These are phyloP conservation scores for Candida corydali DNA, from an alignment of 805 yeast genomes.

Conservation along the genomic window DNA sequence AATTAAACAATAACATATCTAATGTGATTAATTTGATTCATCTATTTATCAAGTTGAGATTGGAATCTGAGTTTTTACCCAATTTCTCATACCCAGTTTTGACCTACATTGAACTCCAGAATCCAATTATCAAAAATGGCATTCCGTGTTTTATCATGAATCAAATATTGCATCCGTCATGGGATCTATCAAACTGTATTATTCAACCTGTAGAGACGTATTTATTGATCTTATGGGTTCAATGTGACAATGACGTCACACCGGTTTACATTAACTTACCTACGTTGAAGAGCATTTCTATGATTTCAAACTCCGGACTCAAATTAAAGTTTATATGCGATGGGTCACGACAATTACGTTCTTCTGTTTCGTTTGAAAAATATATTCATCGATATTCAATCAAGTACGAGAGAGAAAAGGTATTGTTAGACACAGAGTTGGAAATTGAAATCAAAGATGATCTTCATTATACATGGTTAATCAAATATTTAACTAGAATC, in stretches of 20 bases:
- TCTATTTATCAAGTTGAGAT: conserved; percentile 1
- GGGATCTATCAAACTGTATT: background rate
- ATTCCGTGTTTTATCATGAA: background rate
- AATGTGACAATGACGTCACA: background rate
- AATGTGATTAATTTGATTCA: conserved; percentile 1
- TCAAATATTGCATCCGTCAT: background rate
- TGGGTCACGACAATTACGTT: conserved; percentile 3
- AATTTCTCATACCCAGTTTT: conserved; percentile 1
- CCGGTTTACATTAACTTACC: conserved; percentile 5
- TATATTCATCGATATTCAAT: conserved; percentile 7
- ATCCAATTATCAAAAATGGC: conserved; percentile 4
- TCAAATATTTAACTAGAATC: conserved; percentile 1
- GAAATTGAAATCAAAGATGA: conserved; percentile 2
- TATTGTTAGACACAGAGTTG: conserved; percentile 1
- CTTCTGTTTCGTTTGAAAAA: background rate
- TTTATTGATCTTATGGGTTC: conserved; percentile 7
- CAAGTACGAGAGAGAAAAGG: background rate
- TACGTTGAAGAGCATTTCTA: background rate
- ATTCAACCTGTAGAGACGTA: conserved; percentile 7
- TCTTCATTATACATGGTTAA: conserved; percentile 3
- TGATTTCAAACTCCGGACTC: background rate
- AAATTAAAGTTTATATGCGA: conserved; percentile 3
- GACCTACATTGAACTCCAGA: conserved; percentile 1
- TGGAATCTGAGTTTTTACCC: conserved; percentile 1
- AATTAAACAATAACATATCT: conserved; percentile 3